A percentile compares a stretch with the other conserved stretches of the same genome.
These are phyloP conservation scores for Hibiscus syriacus DNA, from an alignment of 345 rosid genomes.

Conservation along the genomic window DNA sequence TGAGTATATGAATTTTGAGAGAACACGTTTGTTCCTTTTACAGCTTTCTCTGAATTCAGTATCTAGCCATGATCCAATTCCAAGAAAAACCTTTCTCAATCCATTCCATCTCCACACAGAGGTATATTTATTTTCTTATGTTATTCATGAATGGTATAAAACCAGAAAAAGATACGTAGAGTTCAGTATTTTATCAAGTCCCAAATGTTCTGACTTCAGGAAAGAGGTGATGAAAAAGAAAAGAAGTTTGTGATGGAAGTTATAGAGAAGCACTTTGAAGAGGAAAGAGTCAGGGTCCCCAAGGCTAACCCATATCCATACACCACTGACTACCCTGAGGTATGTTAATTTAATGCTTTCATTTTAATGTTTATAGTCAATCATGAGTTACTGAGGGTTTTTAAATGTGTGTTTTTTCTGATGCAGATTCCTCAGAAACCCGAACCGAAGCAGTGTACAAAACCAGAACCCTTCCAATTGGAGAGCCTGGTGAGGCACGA, in stretches of 20 bases:
- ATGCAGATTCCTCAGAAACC: slow-evolving; percentile 86
- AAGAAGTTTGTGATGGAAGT: slow-evolving; percentile 54
- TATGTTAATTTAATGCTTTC: slow-evolving; percentile 19
- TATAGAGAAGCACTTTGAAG: slow-evolving; percentile 52
- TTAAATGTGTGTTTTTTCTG: neutral
- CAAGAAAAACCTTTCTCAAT: slow-evolving; percentile 70
- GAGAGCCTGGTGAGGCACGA: slow-evolving; percentile 85
- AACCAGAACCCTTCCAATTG: slow-evolving; percentile 76
- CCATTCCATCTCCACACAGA: slow-evolving; percentile 92
- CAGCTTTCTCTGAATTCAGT: slow-evolving; percentile 88
- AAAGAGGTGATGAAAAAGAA: slow-evolving; percentile 89
- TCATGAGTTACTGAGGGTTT: neutral
- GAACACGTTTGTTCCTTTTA: neutral
- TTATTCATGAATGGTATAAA: neutral
- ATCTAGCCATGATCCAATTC: slow-evolving; percentile 43
- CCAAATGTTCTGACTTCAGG: slow-evolving; percentile 33
- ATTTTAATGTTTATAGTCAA: neutral
- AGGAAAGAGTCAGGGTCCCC: slow-evolving; percentile 68
- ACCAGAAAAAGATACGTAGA: neutral
- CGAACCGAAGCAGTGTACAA: slow-evolving; percentile 73
- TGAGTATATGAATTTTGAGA: neutral
- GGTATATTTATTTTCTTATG: slow-evolving; percentile 28
- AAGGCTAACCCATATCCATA: slow-evolving; percentile 91
- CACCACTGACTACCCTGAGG: slow-evolving; percentile 96
- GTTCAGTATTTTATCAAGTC: neutral